A percentile compares a stretch with the other conserved stretches of the same genome.
phyloP scores from a whole-genome alignment of 192 early-diverging fungal genomes.

The Backusella tuberculispora region DNA sequence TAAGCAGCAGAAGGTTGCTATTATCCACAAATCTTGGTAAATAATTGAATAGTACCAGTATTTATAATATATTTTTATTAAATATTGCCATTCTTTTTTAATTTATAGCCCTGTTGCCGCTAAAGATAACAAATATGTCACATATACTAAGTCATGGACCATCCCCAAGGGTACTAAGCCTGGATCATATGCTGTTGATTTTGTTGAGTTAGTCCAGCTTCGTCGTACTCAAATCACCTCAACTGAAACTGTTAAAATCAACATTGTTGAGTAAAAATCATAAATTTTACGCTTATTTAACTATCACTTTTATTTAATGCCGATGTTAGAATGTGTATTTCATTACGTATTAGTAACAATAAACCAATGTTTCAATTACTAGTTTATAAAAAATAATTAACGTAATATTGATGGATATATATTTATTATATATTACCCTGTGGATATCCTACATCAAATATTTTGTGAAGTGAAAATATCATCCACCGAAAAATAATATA shows the following conservation, averaged over 20 bases:
- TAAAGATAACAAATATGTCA: slow-evolving; percentile 33
- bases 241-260: slow-evolving; percentile 39
- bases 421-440: too few relatives aligned
- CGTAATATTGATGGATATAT: too few relatives aligned
- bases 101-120: slow-evolving; percentile 35
- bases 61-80: neutral
- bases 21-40: slow-evolving; percentile 26
- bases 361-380: too few relatives aligned
- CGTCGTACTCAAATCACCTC: slow-evolving; percentile 29
- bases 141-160: slow-evolving; percentile 38
- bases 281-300: too few relatives aligned
- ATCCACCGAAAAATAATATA: too few relatives aligned
- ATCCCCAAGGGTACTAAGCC: slow-evolving; percentile 36
- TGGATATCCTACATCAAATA: too few relatives aligned
- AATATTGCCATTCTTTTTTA: neutral
- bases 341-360: too few relatives aligned
- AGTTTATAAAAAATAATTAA: too few relatives aligned
- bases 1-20: slow-evolving; percentile 29
- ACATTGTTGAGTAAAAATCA: slow-evolving; percentile 32
- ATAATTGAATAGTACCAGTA: too few relatives aligned
- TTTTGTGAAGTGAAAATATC: too few relatives aligned
- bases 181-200: slow-evolving; percentile 43
- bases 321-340: too few relatives aligned
- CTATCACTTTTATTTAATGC: too few relatives aligned
- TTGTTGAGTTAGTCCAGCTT: slow-evolving; percentile 30